Percentiles rank a stretch among this genome's conserved stretches.
Conservation (phyloP, 371 early-diverging fungal genomes). For the Syncephalis fuscata region DNA sequence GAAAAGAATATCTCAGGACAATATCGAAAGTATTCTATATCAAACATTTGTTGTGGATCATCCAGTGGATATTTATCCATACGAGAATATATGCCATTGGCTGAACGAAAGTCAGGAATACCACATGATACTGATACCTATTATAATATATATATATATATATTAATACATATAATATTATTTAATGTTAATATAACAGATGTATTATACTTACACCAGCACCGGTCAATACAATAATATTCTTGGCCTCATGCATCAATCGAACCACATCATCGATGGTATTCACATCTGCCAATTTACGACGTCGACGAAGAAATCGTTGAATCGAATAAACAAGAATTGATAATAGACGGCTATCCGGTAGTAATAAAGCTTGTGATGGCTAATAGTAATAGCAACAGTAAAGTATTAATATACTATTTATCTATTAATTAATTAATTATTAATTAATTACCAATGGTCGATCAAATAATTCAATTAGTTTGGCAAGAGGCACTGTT, state of each 20-base stretch:
- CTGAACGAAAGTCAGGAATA: conserved; percentile 97
- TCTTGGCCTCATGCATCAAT: conserved; percentile 38
- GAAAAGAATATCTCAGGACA: conserved; percentile 84
- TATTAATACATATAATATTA: conserved; percentile 4
- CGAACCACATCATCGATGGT: conserved; percentile 57
- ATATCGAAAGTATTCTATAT: conserved; percentile 67
- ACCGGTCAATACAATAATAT: conserved; percentile 85
- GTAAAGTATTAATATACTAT: no score
- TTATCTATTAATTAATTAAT: no score
- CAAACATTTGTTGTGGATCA: conserved; percentile 86
- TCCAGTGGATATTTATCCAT: conserved; percentile 53
- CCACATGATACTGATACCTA: conserved; percentile 83
- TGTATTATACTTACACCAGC: conserved; percentile 43
- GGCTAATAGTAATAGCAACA: no score
- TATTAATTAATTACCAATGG: conserved; percentile 16
- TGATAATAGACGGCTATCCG: conserved; percentile 24
- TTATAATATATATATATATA: conserved; percentile 5
- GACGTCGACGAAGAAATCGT: conserved; percentile 33
- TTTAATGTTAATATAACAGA: background rate
- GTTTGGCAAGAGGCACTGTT: conserved; percentile 22
- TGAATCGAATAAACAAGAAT: conserved; percentile 27
- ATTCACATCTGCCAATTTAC: conserved; percentile 33
- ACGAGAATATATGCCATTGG: conserved; percentile 88
- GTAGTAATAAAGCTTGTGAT: no score
- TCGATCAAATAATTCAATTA: conserved; percentile 29